Evolutionary conservation across 768 basidiomycete genomes (phyloP).

Genomic region (Clitopilus passeckerianus): DNA sequence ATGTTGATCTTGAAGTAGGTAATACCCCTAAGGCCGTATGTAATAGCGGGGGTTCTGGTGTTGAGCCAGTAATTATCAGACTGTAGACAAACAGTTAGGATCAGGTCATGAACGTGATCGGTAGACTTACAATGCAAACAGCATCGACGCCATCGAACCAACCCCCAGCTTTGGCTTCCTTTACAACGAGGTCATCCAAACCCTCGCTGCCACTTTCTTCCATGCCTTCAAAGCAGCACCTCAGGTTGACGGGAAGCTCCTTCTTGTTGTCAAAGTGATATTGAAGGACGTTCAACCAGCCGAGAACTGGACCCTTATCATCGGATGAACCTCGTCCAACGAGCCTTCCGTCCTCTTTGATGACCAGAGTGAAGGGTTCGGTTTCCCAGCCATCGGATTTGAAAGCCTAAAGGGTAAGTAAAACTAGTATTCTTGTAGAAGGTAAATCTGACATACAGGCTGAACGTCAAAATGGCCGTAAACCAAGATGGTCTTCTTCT

Average conservation of each 20-base stretch:
- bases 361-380: constrained; percentile 74
- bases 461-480: constrained; percentile 98
- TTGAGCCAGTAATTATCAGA: constrained; percentile 96
- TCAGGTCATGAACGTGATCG: neutral
- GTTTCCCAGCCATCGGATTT: constrained; percentile 82
- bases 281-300: constrained; percentile 88
- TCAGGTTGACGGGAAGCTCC: constrained; percentile 83
- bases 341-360: constrained; percentile 47
- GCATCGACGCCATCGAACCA: constrained; percentile 90
- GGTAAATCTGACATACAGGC: constrained; percentile 47
- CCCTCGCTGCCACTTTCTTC: constrained; percentile 93
- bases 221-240: constrained; percentile 96
- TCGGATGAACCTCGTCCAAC: constrained; percentile 87
- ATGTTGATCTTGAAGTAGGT: constrained; percentile 82
- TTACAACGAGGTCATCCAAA: constrained; percentile 78
- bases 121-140: constrained; percentile 76
- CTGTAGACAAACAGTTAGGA: constrained; percentile 29
- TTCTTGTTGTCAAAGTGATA: constrained; percentile 66
- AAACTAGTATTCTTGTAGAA: neutral
- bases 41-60: constrained; percentile 72
- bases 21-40: constrained; percentile 86
- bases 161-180: constrained; percentile 65
- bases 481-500: constrained; percentile 89
- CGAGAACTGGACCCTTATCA: constrained; percentile 87
- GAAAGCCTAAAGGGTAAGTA: constrained; percentile 24